These are phyloP conservation scores for Aspergillus pseudoterreus DNA, from an alignment of 2,329 filamentous ascomycete genomes.

Conservation along the genomic window DNA sequence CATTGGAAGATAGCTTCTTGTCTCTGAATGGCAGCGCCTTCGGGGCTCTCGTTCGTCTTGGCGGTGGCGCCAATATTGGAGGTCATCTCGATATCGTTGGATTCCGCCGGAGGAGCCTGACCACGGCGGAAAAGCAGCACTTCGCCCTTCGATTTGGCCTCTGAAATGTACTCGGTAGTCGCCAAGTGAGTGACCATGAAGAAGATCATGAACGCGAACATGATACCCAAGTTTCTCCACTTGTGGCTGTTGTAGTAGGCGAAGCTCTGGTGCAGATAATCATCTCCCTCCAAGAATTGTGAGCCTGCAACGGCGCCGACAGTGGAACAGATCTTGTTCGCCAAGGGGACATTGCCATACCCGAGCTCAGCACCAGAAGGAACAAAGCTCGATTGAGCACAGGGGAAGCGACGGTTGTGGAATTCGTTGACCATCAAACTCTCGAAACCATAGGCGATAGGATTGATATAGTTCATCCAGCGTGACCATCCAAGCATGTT, in stretches of 20 bases:
- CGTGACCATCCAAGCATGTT: constrained; percentile 73
- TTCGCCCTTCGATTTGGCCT: constrained; percentile 25
- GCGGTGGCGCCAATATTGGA: constrained; percentile 24
- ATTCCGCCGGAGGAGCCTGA: not conserved
- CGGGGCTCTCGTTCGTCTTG: constrained; percentile 27
- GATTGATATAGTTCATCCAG: constrained; percentile 77
- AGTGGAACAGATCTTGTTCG: constrained; percentile 51
- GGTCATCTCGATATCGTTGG: constrained; percentile 6
- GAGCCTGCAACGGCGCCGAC: constrained; percentile 56
- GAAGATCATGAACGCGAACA: constrained; percentile 59
- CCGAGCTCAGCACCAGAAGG: constrained; percentile 30
- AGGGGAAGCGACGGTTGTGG: constrained; percentile 55
- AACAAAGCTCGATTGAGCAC: constrained; percentile 35
- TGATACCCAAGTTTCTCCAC: constrained; percentile 66
- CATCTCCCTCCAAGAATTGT: constrained; percentile 55
- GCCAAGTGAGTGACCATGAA: constrained; percentile 57
- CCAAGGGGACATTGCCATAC: constrained; percentile 31
- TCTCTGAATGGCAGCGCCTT: constrained; percentile 48
- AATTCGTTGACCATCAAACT: constrained; percentile 82
- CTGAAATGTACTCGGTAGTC: constrained; percentile 39
- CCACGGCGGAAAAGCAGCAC: constrained; percentile 2
- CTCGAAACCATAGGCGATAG: constrained; percentile 74
- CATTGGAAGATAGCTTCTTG: constrained; percentile 82
- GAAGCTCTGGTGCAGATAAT: constrained; percentile 53
- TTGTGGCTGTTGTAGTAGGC: constrained; percentile 55